Base-by-base conservation (phyloP, 1,139 yeast species). In the Blastobotrys aristatus region DNA sequence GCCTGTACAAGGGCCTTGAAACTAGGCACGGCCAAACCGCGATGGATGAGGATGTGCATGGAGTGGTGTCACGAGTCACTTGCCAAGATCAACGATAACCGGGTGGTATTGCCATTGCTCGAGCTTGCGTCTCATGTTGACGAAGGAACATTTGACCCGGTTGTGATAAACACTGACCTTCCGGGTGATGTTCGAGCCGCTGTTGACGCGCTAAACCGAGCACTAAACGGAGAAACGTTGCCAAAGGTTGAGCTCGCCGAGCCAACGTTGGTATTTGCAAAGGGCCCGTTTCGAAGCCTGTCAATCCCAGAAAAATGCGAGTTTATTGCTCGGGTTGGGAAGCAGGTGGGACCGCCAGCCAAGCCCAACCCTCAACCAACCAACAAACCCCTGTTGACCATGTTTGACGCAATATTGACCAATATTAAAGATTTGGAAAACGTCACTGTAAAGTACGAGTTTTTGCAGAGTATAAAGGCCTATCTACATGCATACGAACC, bases 401-500 rank as follows among this genome's bases (percentile, higher is more conserved):
- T 44, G 4, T 14, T 44, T 18, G 47, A 37, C 16, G 41, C 47
- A 2, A 13, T 44, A 14, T 11, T 21, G 7, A n/a, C 20, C 2
- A 18, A 10, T 4, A 18, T 42, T n/a, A n/a, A 36, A 13, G 36
- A 36, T 39, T 13, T 8, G 11, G 11, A n/a, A 3, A 21, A 29
- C 14, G 21, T 24, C 4, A 14, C 16, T 18, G 44, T 61, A 16
- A 45, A 59, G 7, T 27, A 56, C 14, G 60, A 53, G 31, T 45
- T 55, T 3, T 34, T 57, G 21, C 40, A 29, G 6, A 40, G 60
- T 10, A 24, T 61, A 35, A 43, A 49, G 24, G 37, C 60, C 20
- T 51, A 52, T 7, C 39, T 52, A 11, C 34, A 53, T 4, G 54
- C 53, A 14, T 46, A 53, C 43, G 53, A 52, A 26, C 54, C 62